Conservation (phyloP, 2,329 filamentous ascomycete species). For the Ceratocystis destructans region DNA sequence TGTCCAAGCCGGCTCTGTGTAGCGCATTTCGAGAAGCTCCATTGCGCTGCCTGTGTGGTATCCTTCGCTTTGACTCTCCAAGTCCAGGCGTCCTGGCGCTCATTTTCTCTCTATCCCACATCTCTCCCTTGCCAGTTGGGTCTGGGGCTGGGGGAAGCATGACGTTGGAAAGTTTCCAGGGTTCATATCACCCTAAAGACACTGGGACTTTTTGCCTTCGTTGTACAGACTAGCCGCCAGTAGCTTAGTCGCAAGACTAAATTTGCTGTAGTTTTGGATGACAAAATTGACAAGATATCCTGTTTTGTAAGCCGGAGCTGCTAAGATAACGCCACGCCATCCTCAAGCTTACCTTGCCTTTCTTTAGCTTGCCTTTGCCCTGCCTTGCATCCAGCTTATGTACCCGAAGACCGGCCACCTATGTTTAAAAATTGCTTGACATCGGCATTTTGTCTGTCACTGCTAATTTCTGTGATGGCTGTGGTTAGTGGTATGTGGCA, state of each 20-base stretch:
- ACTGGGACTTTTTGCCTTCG: background rate
- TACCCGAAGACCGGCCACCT: background rate
- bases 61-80: too few relatives aligned
- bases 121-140: background rate
- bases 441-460: background rate
- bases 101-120: background rate
- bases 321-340: background rate
- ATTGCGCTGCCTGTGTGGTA: too few relatives aligned
- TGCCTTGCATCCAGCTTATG: background rate
- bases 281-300: background rate
- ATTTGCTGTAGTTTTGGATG: background rate
- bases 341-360: background rate
- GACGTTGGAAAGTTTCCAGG: background rate
- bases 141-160: background rate
- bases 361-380: background rate
- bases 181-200: background rate
- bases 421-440: background rate
- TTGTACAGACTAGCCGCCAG: slow-evolving; percentile 1
- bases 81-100: background rate
- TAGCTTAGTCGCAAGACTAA: slow-evolving; percentile 1
- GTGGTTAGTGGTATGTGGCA: background rate
- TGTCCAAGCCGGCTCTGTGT: background rate
- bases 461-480: too few relatives aligned
- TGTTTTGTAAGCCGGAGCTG: background rate
- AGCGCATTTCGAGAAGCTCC: background rate